A percentile compares a stretch with the other conserved stretches of the same genome.
Evolutionary conservation across 2,329 filamentous ascomycete species (phyloP).

Genomic region (Pseudocercospora vitis): DNA sequence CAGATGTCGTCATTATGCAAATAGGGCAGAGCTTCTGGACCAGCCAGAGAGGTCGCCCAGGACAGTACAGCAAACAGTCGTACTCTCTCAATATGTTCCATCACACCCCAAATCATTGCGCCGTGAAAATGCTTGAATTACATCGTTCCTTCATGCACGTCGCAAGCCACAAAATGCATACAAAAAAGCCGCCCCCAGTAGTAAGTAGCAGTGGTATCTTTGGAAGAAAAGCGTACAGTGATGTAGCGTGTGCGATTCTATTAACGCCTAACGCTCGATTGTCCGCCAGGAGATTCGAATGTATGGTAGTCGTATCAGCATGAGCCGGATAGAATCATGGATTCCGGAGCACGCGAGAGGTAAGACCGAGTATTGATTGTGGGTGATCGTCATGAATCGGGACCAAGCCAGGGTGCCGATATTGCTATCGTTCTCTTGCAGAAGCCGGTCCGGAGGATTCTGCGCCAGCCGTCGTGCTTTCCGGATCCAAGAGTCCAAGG

Average conservation of each 20-base stretch:
- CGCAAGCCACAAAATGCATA: conserved; percentile 14
- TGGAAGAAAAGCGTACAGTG: conserved; percentile 10
- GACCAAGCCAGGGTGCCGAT: background rate
- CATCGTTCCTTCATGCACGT: conserved; percentile 19
- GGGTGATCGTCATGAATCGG: background rate
- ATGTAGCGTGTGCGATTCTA: conserved; percentile 8
- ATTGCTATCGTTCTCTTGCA: conserved; percentile 22
- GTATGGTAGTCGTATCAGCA: conserved; percentile 1
- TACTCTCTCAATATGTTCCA: background rate
- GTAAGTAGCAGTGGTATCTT: conserved; percentile 19
- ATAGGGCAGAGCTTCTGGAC: conserved; percentile 10
- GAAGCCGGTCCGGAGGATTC: conserved; percentile 22
- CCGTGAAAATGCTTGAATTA: conserved; percentile 15
- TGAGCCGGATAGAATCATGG: background rate
- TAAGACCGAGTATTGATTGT: background rate
- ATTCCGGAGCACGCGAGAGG: background rate
- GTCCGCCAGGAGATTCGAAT: background rate
- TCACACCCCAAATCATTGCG: background rate
- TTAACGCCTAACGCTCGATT: background rate
- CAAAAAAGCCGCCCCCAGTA: conserved; percentile 9
- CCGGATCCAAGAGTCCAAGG: conserved; percentile 26
- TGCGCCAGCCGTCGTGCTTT: conserved; percentile 21
- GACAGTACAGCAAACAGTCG: conserved; percentile 4
- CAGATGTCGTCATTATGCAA: conserved; percentile 12
- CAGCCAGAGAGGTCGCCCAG: conserved; percentile 12